phyloP scores from a whole-genome alignment of 257 asterid species.

The Fraxinus americana region DNA sequence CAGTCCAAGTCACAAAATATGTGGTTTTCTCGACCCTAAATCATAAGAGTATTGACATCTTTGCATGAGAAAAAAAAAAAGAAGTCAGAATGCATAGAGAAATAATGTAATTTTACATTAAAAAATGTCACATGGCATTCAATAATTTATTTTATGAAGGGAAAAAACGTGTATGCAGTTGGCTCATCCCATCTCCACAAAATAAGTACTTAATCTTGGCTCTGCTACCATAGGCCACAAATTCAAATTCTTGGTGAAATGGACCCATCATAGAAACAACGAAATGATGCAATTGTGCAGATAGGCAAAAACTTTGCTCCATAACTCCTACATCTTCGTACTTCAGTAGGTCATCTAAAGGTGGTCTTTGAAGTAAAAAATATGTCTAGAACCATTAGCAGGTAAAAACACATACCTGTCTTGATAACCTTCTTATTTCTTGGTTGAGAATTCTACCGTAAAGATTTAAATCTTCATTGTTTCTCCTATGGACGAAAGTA shows the following conservation, averaged over 20 bases:
- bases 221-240: not conserved
- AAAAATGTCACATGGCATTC: not conserved
- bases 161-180: not conserved
- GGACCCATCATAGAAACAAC: not conserved
- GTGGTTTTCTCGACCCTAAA: not conserved
- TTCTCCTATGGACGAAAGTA: constrained; percentile 61
- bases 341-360: not conserved
- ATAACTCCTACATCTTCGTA: not conserved
- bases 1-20: not conserved
- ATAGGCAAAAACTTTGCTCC: constrained; percentile 8
- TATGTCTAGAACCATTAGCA: constrained; percentile 8
- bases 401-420: constrained; percentile 57
- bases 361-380: not conserved
- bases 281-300: not conserved
- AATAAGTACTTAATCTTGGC: not conserved
- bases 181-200: not conserved
- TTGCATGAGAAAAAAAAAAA: not conserved
- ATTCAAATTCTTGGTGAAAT: not conserved
- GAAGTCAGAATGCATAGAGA: not conserved
- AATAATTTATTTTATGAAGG: not conserved
- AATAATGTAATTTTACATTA: not conserved
- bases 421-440: constrained; percentile 84
- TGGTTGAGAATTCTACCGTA: constrained; percentile 81
- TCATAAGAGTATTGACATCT: not conserved
- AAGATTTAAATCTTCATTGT: constrained; percentile 74